These are phyloP conservation scores for Pontederia paniculata DNA, from an alignment of 176 grass and related monocot genomes.

Conservation along the genomic window DNA sequence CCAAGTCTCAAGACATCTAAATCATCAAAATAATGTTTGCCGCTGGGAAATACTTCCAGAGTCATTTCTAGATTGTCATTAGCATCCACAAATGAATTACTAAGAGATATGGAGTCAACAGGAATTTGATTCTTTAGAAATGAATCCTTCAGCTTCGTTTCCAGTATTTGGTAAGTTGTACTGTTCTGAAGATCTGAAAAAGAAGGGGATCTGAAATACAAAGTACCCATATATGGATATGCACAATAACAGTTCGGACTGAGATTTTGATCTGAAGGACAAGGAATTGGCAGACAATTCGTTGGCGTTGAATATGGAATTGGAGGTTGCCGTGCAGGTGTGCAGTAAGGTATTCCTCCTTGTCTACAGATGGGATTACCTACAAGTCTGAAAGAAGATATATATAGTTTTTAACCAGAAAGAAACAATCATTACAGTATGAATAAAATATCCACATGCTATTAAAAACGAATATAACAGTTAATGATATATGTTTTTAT, in stretches of 20 bases:
- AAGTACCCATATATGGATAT: slow-evolving; percentile 46
- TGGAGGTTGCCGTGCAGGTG: not conserved
- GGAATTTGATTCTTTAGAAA: not conserved
- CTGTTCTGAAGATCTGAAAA: slow-evolving; percentile 16
- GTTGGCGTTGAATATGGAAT: not conserved
- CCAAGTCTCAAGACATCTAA: slow-evolving; percentile 30
- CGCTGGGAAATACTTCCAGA: slow-evolving; percentile 32
- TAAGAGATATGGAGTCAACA: slow-evolving; percentile 10
- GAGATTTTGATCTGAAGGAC: slow-evolving; percentile 1
- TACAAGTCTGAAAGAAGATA: not conserved
- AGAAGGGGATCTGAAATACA: slow-evolving; percentile 53
- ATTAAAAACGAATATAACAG: too few species aligned
- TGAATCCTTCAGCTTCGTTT: not conserved
- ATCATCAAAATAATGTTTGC: slow-evolving; percentile 32
- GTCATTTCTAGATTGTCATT: slow-evolving; percentile 28
- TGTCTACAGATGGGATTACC: slow-evolving; percentile 5
- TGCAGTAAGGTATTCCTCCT: slow-evolving; percentile 1
- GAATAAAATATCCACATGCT: too few species aligned
- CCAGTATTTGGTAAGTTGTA: not conserved
- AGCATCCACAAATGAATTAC: not conserved
- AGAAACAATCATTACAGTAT: too few species aligned
- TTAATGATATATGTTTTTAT: too few species aligned
- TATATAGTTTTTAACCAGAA: not conserved
- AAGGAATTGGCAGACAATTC: not conserved
- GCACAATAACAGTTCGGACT: slow-evolving; percentile 16